Evolutionary conservation across 306 rosid genomes (phyloP).

Genomic region (Cicer arietinum): DNA sequence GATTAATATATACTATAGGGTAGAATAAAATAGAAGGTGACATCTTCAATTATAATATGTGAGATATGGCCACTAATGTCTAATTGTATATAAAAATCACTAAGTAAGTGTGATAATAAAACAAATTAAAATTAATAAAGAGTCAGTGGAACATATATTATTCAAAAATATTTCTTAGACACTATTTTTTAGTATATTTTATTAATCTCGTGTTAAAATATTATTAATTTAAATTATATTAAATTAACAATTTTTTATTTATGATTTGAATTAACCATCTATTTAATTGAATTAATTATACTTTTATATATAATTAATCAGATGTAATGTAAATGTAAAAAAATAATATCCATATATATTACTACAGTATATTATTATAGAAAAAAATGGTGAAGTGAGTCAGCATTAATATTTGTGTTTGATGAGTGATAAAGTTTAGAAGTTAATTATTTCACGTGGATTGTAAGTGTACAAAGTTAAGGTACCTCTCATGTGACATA

Average conservation of each 20-base stretch:
- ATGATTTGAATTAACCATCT: too few relatives aligned
- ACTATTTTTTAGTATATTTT: too few relatives aligned
- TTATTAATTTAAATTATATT: too few relatives aligned
- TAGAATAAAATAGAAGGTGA: slow-evolving; percentile 48
- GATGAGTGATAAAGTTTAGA: slow-evolving; percentile 35
- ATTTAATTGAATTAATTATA: too few relatives aligned
- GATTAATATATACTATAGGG: background rate
- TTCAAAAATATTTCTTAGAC: too few relatives aligned
- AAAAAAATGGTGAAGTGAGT: background rate
- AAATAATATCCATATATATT: too few relatives aligned
- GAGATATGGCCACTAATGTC: background rate
- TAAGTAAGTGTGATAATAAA: slow-evolving; percentile 42
- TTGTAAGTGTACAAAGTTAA: slow-evolving; percentile 50
- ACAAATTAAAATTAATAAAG: slow-evolving; percentile 11
- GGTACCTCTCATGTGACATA: slow-evolving; percentile 62
- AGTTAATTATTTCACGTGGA: slow-evolving; percentile 65
- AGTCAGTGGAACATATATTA: slow-evolving; percentile 18
- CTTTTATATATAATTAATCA: too few relatives aligned
- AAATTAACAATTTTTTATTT: too few relatives aligned
- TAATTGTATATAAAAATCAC: slow-evolving; percentile 9
- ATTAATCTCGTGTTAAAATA: too few relatives aligned
- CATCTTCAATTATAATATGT: slow-evolving; percentile 47
- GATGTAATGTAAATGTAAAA: too few relatives aligned
- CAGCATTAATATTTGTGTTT: background rate
- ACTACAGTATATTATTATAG: background rate